Conservation (phyloP, 352 stramenopile species). For the Phytophthora cajani region DNA sequence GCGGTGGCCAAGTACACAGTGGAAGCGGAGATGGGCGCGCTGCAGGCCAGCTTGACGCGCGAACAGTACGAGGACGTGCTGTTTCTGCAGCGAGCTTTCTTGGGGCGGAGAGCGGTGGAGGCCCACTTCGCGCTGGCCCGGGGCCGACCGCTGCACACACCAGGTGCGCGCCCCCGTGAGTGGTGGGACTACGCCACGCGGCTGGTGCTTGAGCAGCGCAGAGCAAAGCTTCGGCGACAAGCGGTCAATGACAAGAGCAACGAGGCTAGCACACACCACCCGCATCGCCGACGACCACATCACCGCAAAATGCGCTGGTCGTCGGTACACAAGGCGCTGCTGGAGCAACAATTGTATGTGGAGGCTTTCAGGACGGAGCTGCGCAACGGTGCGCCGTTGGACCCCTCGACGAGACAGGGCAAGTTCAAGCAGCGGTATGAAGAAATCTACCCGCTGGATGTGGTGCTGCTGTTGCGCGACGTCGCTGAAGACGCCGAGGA, state of each 20-base stretch:
- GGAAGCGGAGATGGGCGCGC: constrained; percentile 50
- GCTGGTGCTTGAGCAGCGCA: constrained; percentile 51
- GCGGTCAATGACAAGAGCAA: constrained; percentile 2
- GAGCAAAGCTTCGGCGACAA: constrained; percentile 29
- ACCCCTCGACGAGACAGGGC: constrained; percentile 49
- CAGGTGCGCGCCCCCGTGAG: constrained; percentile 46
- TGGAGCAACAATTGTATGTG: constrained; percentile 70
- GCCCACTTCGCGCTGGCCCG: constrained; percentile 68
- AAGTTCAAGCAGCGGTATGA: constrained; percentile 62
- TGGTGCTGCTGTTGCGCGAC: constrained; percentile 70
- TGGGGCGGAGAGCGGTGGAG: constrained; percentile 65
- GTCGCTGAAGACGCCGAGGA: constrained; percentile 66
- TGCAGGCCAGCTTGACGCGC: constrained; percentile 63
- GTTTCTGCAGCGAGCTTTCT: constrained; percentile 75
- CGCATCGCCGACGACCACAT: constrained; percentile 23
- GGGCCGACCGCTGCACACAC: constrained; percentile 60
- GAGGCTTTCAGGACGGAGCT: constrained; percentile 61
- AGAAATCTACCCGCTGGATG: constrained; percentile 69
- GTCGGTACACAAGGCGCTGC: constrained; percentile 53
- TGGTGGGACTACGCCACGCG: constrained; percentile 84
- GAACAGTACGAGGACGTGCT: constrained; percentile 87
- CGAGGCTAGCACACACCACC: neutral
- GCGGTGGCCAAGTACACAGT: constrained; percentile 73
- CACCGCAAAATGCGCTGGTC: constrained; percentile 62
- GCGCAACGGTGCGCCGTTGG: constrained; percentile 45